Evolutionary conservation across 139 green algal species (phyloP).

Genomic region (Raphidocelis subcapitata): DNA sequence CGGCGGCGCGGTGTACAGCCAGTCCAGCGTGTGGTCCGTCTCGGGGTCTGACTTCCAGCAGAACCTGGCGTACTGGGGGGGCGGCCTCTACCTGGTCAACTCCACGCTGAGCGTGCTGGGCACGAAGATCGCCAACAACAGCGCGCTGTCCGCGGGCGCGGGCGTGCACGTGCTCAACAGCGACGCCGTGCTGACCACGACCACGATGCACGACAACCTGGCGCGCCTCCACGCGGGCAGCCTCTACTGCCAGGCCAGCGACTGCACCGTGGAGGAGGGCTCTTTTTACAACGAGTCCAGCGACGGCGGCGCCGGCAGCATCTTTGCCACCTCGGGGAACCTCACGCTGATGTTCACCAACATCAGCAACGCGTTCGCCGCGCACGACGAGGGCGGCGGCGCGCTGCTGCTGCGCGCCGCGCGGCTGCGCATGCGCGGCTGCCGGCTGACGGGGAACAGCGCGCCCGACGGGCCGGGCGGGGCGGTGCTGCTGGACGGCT

Average conservation of each 20-base stretch:
- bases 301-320: constrained; percentile 9
- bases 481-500: background rate
- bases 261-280: constrained; percentile 15
- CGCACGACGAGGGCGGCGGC: constrained; percentile 2
- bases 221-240: constrained; percentile 17
- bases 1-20: constrained; percentile 22
- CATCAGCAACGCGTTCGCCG: constrained; percentile 3
- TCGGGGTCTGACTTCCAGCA: background rate
- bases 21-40: constrained; percentile 6
- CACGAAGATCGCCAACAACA: constrained; percentile 18
- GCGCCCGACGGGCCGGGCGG: constrained; percentile 19
- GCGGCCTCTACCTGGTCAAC: constrained; percentile 25
- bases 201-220: constrained; percentile 12
- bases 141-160: constrained; percentile 2
- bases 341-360: constrained; percentile 5
- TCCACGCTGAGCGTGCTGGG: constrained; percentile 8
- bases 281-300: background rate
- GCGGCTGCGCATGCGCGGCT: constrained; percentile 8
- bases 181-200: background rate
- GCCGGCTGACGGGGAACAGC: constrained; percentile 6
- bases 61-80: constrained; percentile 24
- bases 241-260: constrained; percentile 19
- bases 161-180: constrained; percentile 19
- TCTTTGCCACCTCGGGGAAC: constrained; percentile 4
- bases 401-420: background rate